A percentile compares a stretch with the other conserved stretches of the same genome.
Evolutionary conservation across 1,139 yeast species (phyloP).

Genomic region (Blastobotrys illinoisensis): DNA sequence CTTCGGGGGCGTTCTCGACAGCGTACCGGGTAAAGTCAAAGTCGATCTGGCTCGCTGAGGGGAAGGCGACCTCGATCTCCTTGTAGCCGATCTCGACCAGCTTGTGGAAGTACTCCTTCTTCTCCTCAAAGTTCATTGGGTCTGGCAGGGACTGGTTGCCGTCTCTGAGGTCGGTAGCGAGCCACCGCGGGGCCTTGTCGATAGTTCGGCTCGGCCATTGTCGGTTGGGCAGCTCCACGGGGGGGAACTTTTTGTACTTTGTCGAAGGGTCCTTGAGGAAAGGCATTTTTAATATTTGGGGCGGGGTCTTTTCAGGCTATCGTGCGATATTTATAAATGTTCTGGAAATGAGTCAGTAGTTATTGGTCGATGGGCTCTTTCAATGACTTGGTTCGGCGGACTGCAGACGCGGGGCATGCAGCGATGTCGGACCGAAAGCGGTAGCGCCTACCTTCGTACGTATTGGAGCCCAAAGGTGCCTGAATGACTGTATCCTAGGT

Average conservation of each 20-base stretch:
- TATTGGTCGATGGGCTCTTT: not conserved
- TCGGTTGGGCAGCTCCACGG: constrained; percentile 65
- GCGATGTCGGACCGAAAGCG: not conserved
- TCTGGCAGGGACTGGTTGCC: constrained; percentile 97
- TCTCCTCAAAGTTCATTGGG: constrained; percentile 89
- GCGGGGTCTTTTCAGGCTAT: not conserved
- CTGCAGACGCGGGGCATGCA: not conserved
- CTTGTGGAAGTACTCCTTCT: constrained; percentile 81
- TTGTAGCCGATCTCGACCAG: constrained; percentile 88
- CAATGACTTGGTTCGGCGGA: not conserved
- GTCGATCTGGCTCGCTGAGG: constrained; percentile 92
- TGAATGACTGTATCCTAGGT: not conserved
- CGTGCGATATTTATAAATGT: not conserved
- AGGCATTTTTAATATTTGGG: constrained; percentile 26
- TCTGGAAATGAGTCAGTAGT: not conserved
- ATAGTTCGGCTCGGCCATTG: constrained; percentile 81
- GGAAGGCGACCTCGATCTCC: constrained; percentile 95
- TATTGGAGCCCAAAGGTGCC: not conserved
- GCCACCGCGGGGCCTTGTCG: constrained; percentile 88
- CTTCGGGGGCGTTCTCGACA: constrained; percentile 87
- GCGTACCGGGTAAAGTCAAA: constrained; percentile 94
- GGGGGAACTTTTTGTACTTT: constrained; percentile 68
- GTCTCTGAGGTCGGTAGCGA: constrained; percentile 91
- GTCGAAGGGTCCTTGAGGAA: constrained; percentile 70
- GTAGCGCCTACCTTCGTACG: too few relatives aligned